Evolutionary conservation across 208 protist species (phyloP).

Genomic region (Trypanosomatidae sp.): DNA sequence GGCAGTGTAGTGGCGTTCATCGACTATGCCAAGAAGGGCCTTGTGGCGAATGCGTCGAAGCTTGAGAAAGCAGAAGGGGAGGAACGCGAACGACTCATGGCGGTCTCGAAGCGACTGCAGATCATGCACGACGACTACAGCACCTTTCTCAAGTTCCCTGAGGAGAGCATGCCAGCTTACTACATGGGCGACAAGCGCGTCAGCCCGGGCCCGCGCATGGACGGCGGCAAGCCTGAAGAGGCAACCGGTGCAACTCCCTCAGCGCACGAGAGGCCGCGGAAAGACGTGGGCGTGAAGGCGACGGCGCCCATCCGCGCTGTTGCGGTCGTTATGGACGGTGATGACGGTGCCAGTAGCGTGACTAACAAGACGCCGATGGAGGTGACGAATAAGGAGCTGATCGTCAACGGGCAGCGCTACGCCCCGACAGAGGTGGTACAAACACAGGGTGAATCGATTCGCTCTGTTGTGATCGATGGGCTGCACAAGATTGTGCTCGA

Average conservation of each 20-base stretch:
- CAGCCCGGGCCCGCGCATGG: slow-evolving; percentile 18
- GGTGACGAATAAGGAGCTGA: slow-evolving; percentile 21
- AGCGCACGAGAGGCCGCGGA: neutral
- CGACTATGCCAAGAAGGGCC: slow-evolving; percentile 39
- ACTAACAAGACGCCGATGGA: slow-evolving; percentile 1
- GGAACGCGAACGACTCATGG: slow-evolving; percentile 21
- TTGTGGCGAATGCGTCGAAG: slow-evolving; percentile 26
- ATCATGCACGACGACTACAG: slow-evolving; percentile 40
- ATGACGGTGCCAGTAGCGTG: neutral
- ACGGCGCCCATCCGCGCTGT: slow-evolving; percentile 20
- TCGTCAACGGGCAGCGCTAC: slow-evolving; percentile 15
- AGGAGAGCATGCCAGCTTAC: slow-evolving; percentile 20
- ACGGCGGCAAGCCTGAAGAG: slow-evolving; percentile 13
- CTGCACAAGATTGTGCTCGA: slow-evolving; percentile 27
- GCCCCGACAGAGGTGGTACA: slow-evolving; percentile 34
- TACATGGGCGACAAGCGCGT: slow-evolving; percentile 31
- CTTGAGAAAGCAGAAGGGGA: slow-evolving; percentile 17
- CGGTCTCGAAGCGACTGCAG: slow-evolving; percentile 19
- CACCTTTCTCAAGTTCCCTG: slow-evolving; percentile 15
- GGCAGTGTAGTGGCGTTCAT: slow-evolving; percentile 53
- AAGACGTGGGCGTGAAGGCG: neutral
- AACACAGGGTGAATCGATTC: slow-evolving; percentile 29
- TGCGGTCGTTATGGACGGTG: slow-evolving; percentile 17
- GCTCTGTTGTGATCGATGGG: slow-evolving; percentile 32
- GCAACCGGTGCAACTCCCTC: neutral